Base-by-base conservation (phyloP, 495 filamentous ascomycete genomes). In the Daldinia decipiens region DNA sequence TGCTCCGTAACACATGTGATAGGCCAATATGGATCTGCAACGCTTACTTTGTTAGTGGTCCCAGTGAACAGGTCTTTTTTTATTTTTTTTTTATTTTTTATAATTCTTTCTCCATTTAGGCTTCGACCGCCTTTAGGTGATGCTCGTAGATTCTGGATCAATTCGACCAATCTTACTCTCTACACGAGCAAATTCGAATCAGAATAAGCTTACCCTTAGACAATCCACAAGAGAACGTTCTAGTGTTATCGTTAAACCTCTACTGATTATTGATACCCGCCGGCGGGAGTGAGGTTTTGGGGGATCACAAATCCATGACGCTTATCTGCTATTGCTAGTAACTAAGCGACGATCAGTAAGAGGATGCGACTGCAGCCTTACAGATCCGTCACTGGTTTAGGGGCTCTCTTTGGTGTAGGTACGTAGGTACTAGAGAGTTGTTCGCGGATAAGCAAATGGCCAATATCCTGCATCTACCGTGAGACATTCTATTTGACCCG, bases 1-100 rank as follows among this genome's bases (percentile, higher is more conserved):
- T 55, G 74, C 78, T 81, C 79, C 79, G 3, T 62, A 24, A 8
- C 4, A 9, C 47, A 34, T 65, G 27, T 82, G 80, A 80, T 82
- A 74, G 77, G 78, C 57, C 38, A 50, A 47, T 43, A 43, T 53
- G 68, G 62, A 59, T 73, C 71, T 64, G 74, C 74, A 59, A 77
- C 77, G 77, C 77, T 79, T 79, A 77, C 78, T 65, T 38, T 65
- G 65, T 73, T 68, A 68, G 70, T 73, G 52, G 55, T 68, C 50
- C 70, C 70, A 65, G 59, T 31, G 51, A 57, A 59, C 50, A 56
- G 65, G 40, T 39, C 50, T 39, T 52, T 63, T 71, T 71, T 43
- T 67, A n/a, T n/a, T n/a, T n/a, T n/a, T n/a, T n/a, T n/a, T n/a
- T n/a, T n/a, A n/a, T n/a, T n/a, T n/a, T n/a, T n/a, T n/a, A n/a